phyloP scores from a whole-genome alignment of 2,329 filamentous ascomycete species.

The Sporothrix brunneoviolacea region DNA sequence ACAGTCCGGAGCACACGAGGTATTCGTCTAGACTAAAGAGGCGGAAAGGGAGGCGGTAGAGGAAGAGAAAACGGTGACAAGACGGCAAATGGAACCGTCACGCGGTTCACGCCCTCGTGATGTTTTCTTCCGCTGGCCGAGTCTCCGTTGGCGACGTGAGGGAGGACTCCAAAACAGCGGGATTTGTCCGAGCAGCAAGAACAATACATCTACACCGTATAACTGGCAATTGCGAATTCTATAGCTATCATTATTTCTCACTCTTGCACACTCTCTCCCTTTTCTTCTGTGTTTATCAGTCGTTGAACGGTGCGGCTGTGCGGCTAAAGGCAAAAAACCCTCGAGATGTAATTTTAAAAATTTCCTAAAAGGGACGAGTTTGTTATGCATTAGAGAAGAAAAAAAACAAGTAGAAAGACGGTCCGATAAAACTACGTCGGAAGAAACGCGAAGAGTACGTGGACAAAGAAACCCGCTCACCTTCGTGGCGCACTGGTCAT shows the following conservation, averaged over 20 bases:
- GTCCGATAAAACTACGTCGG: too few relatives aligned
- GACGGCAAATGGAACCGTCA: background rate
- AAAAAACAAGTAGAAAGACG: background rate
- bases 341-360: slow-evolving; percentile 22
- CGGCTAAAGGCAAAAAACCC: slow-evolving; percentile 24
- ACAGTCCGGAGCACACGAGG: background rate
- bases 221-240: background rate
- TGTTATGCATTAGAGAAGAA: slow-evolving; percentile 33
- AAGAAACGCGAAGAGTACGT: too few relatives aligned
- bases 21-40: background rate
- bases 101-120: too few relatives aligned
- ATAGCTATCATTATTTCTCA: too few relatives aligned
- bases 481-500: too few relatives aligned
- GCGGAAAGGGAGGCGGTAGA: background rate
- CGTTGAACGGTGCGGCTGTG: slow-evolving; percentile 20
- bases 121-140: too few relatives aligned
- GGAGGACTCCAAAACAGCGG: background rate
- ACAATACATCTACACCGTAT: slow-evolving; percentile 8
- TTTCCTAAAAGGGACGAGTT: slow-evolving; percentile 38
- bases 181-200: background rate
- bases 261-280: too few relatives aligned
- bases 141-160: too few relatives aligned
- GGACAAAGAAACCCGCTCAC: too few relatives aligned
- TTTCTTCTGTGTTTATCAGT: too few relatives aligned
- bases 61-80: background rate